Conservation (phyloP, 108 stramenopile genomes). For the Thalassiosira profunda region DNA sequence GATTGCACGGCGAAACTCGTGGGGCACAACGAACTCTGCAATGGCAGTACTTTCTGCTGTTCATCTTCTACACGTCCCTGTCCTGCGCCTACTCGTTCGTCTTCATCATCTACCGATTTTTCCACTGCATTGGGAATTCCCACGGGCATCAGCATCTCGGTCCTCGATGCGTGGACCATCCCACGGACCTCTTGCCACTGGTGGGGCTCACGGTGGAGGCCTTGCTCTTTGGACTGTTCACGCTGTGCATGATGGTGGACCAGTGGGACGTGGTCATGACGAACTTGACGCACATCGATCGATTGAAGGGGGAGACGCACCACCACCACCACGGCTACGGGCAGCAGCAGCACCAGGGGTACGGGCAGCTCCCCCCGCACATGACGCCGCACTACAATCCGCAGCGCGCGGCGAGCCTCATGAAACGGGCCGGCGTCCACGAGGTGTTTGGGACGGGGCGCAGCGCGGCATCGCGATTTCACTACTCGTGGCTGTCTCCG, state of each 20-base stretch:
- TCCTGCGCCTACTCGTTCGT: conserved; percentile 87
- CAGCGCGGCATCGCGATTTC: conserved; percentile 46
- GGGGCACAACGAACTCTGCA: neutral
- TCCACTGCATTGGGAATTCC: conserved; percentile 60
- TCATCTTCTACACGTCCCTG: conserved; percentile 95
- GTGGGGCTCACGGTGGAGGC: conserved; percentile 80
- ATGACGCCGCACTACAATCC: neutral
- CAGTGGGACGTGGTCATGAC: conserved; percentile 93
- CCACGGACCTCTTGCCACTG: conserved; percentile 68
- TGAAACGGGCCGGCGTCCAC: neutral
- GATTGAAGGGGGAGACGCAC: conserved; percentile 80
- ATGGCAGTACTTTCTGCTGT: conserved; percentile 93
- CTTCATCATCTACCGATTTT: conserved; percentile 73
- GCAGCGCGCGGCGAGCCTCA: no score
- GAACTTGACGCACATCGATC: conserved; percentile 97
- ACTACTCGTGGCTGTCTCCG: conserved; percentile 82
- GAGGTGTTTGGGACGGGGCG: neutral
- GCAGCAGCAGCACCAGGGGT: conserved; percentile 72
- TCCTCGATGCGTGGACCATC: conserved; percentile 72
- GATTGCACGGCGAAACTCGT: no score
- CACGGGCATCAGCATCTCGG: conserved; percentile 9
- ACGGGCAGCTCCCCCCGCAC: conserved; percentile 50
- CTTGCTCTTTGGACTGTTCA: conserved; percentile 97
- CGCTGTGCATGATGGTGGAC: conserved; percentile 98
- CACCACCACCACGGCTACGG: conserved; percentile 12